phyloP scores from a whole-genome alignment of 2,329 filamentous ascomycete species.

The Beauveria australis region DNA sequence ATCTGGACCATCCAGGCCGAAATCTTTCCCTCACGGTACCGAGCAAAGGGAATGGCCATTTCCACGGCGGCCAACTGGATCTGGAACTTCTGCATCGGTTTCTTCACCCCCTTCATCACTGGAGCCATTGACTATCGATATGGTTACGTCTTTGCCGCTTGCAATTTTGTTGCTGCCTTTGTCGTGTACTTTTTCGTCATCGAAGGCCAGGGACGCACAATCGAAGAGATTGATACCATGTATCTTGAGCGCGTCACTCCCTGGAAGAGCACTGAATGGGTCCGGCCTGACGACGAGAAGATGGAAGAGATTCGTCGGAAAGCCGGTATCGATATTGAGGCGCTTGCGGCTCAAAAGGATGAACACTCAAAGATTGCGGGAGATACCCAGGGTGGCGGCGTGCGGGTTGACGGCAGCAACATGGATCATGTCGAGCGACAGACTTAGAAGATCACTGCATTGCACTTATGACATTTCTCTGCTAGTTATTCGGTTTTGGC shows the following conservation, averaged over 20 bases:
- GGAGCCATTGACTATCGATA: conserved; percentile 62
- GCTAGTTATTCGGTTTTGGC: background rate
- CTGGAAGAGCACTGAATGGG: conserved; percentile 52
- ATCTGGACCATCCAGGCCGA: conserved; percentile 58
- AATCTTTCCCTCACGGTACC: conserved; percentile 55
- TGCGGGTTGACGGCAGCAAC: conserved; percentile 2
- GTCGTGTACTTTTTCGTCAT: conserved; percentile 73
- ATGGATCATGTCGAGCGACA: conserved; percentile 5
- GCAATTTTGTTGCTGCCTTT: conserved; percentile 54
- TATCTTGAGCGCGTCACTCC: conserved; percentile 59
- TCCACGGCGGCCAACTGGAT: conserved; percentile 57
- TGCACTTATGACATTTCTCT: background rate
- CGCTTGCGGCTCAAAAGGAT: conserved; percentile 9
- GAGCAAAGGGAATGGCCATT: conserved; percentile 52
- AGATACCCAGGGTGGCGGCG: conserved; percentile 1
- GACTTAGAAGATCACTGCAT: background rate
- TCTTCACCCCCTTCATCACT: conserved; percentile 76
- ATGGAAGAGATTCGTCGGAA: conserved; percentile 33
- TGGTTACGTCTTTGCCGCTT: conserved; percentile 69
- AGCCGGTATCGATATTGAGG: conserved; percentile 32
- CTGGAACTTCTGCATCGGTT: conserved; percentile 68
- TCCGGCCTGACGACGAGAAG: conserved; percentile 33
- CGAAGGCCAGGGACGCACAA: conserved; percentile 62
- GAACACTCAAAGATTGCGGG: conserved; percentile 7
- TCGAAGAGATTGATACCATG: conserved; percentile 77